Evolutionary conservation across 2,329 filamentous ascomycete genomes (phyloP), one percentile per base, ranked within the genome.

Genomic region (Curvularia sp.): DNA sequence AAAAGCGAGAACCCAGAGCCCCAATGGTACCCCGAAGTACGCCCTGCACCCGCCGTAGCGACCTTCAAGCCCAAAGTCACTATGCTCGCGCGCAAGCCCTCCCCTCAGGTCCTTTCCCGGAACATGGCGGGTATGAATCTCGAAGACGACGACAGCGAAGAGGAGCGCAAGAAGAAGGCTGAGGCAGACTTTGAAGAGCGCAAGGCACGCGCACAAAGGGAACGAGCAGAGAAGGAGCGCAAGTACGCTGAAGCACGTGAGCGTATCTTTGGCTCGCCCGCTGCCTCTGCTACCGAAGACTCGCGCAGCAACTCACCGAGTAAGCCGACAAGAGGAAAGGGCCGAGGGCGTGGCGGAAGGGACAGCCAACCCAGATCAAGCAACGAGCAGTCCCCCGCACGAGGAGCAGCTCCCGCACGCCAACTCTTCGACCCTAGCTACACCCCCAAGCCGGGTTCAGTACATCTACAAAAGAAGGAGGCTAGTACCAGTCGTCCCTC

Each of bases 191-290:
- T 89, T 3, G 91, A 94, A 68, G 90, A 97, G 79, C 85, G 93
- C 32, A 87, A 90, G 61, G 86, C 87, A 23, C 90, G 90, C 71
- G 91, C 93, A 52, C 87, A 92, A 74, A 84, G 86, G 48, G 92
- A 96, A 68, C 86, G 88, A 9, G 93, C 96, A 72, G 93, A 96
- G 79, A 97, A 95, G 80, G 91, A 96, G 80, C 88, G 88, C 55
- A 90, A 90, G 60, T 97, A 97, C 74, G 91, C 96, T 60, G 93
- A 97, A 79, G 91, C 89, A 5, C 85, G 94, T 28, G 92, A 94
- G 68, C 90, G 93, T 74, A 89, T 97, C 54, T 94, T 97, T 76
- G 93, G 93, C 19, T 87, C 86, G 21, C 75, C 76, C 30, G 67
- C 70, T 12, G 61, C 77, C 18, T 71, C 75, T 5, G 63, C 77